Conservation (phyloP, 208 protist genomes). For the Acanthamoeba triangularis region DNA sequence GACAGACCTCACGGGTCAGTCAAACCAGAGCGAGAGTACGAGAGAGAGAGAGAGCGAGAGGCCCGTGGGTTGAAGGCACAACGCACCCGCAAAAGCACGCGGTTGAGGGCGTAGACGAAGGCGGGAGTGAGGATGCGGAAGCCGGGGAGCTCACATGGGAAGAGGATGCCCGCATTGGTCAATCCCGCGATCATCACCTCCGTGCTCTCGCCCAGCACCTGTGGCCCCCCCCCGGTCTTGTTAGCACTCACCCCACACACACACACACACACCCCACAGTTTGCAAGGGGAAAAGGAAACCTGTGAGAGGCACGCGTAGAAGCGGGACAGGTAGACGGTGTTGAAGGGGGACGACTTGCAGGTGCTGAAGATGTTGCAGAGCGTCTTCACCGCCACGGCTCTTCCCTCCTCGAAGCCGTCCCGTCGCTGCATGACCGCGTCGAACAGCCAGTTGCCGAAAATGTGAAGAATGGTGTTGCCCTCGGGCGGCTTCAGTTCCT, state of each 20-base stretch:
- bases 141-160: conserved; percentile 57
- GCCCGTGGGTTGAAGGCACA: background rate
- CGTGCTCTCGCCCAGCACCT: conserved; percentile 39
- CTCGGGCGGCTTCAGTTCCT: conserved; percentile 12
- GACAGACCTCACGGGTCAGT: background rate
- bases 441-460: conserved; percentile 83
- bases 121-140: conserved; percentile 50
- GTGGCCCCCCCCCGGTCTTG: background rate
- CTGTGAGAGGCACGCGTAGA: conserved; percentile 52
- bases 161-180: conserved; percentile 31
- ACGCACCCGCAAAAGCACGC: background rate
- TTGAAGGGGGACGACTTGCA: conserved; percentile 30
- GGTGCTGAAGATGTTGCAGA: conserved; percentile 68
- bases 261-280: too few species aligned
- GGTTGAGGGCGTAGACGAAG: conserved; percentile 68
- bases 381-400: conserved; percentile 21
- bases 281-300: background rate
- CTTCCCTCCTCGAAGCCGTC: conserved; percentile 68
- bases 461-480: conserved; percentile 83
- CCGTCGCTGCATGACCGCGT: conserved; percentile 52
- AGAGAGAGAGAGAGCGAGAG: background rate
- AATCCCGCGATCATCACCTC: conserved; percentile 66
- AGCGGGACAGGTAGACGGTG: conserved; percentile 56
- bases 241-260: too few species aligned
- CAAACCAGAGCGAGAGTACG: too few species aligned